Percentiles rank a stretch among this genome's conserved stretches.
Conservation (phyloP, 148 eudicot species). For the Vaccinium darrowii region DNA sequence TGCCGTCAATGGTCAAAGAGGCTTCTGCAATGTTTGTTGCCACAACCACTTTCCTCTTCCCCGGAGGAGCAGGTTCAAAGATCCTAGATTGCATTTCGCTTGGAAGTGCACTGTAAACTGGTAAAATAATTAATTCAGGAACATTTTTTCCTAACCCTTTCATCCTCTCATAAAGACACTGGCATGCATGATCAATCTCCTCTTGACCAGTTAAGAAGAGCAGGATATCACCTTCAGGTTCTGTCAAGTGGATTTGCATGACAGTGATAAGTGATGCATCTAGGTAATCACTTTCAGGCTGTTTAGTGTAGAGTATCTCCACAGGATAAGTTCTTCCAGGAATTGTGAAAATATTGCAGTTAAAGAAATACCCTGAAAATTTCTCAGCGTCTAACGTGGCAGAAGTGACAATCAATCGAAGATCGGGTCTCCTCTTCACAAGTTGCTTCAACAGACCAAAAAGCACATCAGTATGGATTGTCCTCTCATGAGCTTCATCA, state of each 20-base stretch:
- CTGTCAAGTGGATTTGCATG: constrained; percentile 78
- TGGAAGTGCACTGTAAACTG: constrained; percentile 93
- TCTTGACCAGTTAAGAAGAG: constrained; percentile 93
- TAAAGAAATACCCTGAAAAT: constrained; percentile 80
- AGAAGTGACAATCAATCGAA: constrained; percentile 85
- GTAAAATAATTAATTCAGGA: constrained; percentile 84
- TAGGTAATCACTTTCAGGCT: constrained; percentile 74
- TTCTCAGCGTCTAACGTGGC: constrained; percentile 95
- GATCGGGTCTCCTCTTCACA: constrained; percentile 70
- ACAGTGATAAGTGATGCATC: constrained; percentile 83
- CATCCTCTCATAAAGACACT: constrained; percentile 86
- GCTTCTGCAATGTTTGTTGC: constrained; percentile 99
- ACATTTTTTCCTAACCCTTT: constrained; percentile 79
- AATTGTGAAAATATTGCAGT: constrained; percentile 80
- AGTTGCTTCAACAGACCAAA: constrained; percentile 80
- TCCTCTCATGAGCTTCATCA: constrained; percentile 99
- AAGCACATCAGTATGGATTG: constrained; percentile 88
- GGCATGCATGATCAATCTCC: constrained; percentile 93
- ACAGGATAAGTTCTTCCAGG: constrained; percentile 92
- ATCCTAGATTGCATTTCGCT: constrained; percentile 96
- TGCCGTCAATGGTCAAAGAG: constrained; percentile 93
- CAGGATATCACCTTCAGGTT: constrained; percentile 89
- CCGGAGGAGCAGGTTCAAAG: constrained; percentile 94
- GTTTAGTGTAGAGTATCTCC: constrained; percentile 75
- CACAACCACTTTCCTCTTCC: constrained; percentile 92